Evolutionary conservation across 2,329 filamentous ascomycete genomes (phyloP), one percentile per base, ranked within the genome.

Genomic region (Chrysosphaeria jannelii): DNA sequence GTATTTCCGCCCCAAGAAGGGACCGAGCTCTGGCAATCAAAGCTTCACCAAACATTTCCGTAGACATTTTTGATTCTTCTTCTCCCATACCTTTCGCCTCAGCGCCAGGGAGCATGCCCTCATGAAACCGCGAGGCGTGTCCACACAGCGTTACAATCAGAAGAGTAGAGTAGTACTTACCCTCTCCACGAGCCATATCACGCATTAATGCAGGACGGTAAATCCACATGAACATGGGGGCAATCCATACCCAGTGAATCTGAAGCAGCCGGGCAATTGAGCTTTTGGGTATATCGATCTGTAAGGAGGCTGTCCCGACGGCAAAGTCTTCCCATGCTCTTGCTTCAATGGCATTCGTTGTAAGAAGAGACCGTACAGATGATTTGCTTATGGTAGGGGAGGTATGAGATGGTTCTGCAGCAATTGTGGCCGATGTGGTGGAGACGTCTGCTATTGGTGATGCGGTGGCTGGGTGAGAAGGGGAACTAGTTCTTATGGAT

Each of bases 221-320:
- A 9, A 39, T 33, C 30, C 35, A 37, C 26, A 34, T 37, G 25
- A 37, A 39, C 30, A 36, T 35, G 11, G 35, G 36, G 14, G 29
- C 23, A n/a, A 35, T 28, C 34, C 34, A 36, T 9, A 28, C 29
- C 33, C 34, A 35, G 25, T 35, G 30, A 10, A 33, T 24, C 14
- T 33, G 34, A n/a, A 36, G 28, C 8, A 34, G 29, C 21, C 26
- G 27, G 17, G 34, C 25, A 13, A 36, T 23, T 10, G 32, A 23
- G 3, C 23, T 17, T 4, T 28, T 21, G 10, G 35, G 32, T 7
- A 35, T 31, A 13, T 30, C 31, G 7, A 27, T 34, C 25, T 34
- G 29, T 5, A 31, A n/a, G 6, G 35, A 26, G 1, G 35, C 36
- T 18, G 32, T 36, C 10, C 31, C 30, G 5, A 37, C 22, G 1